These are phyloP conservation scores for Scedosporium aurantiacum DNA, from an alignment of 2,329 filamentous ascomycete species.

Conservation along the genomic window DNA sequence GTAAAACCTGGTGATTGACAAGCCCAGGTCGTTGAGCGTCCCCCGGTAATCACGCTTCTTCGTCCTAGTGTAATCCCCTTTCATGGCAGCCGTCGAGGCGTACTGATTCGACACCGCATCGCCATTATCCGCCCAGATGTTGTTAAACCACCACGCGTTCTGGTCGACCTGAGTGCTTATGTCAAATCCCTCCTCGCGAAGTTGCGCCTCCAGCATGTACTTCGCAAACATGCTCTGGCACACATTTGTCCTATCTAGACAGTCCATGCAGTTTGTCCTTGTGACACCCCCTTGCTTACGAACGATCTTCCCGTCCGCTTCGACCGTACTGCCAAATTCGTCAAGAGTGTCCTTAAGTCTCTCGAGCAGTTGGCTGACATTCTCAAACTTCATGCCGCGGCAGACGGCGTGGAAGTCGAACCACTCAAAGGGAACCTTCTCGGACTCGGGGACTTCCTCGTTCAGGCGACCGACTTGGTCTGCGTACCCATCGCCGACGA, in stretches of 20 bases:
- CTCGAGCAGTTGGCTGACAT: slow-evolving; percentile 70
- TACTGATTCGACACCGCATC: slow-evolving; percentile 95
- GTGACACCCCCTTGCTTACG: slow-evolving; percentile 60
- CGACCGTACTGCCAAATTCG: slow-evolving; percentile 59
- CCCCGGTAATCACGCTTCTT: slow-evolving; percentile 83
- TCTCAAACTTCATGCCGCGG: slow-evolving; percentile 95
- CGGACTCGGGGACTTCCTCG: slow-evolving; percentile 37
- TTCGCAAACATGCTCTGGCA: slow-evolving; percentile 86
- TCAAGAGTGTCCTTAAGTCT: slow-evolving; percentile 58
- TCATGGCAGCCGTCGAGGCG: slow-evolving; percentile 87
- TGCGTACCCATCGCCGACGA: slow-evolving; percentile 70
- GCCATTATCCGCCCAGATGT: slow-evolving; percentile 92
- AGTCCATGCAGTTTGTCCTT: slow-evolving; percentile 99
- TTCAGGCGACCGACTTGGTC: slow-evolving; percentile 57
- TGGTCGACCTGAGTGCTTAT: slow-evolving; percentile 67
- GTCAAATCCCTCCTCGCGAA: slow-evolving; percentile 64
- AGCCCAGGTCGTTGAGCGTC: slow-evolving; percentile 78
- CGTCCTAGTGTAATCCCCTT: slow-evolving; percentile 91
- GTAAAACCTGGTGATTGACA: slow-evolving; percentile 70
- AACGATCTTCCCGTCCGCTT: slow-evolving; percentile 30
- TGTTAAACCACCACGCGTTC: slow-evolving; percentile 87
- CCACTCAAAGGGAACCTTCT: slow-evolving; percentile 69
- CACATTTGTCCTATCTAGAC: slow-evolving; percentile 89
- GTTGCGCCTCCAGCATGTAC: slow-evolving; percentile 67
- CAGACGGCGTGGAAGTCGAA: slow-evolving; percentile 94